Percentiles rank a stretch among this genome's conserved stretches.
Conservation (phyloP, 495 filamentous ascomycete genomes). For the Talaromyces borbonicus region DNA sequence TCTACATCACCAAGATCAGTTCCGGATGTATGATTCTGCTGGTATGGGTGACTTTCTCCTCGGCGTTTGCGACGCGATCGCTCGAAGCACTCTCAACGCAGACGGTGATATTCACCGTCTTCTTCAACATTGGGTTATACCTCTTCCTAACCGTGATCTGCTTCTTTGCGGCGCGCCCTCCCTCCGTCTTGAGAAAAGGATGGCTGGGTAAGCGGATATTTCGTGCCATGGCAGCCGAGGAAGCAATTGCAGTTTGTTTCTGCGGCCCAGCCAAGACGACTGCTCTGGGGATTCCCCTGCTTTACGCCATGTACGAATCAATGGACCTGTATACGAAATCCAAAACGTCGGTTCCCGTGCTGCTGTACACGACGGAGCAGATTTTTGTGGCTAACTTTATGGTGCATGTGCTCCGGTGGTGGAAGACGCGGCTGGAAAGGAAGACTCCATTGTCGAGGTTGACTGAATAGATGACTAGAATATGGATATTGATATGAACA, state of each 20-base stretch:
- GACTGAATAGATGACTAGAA: too few species aligned
- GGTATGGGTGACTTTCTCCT: conserved; percentile 46
- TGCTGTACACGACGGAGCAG: conserved; percentile 48
- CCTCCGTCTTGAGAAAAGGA: conserved; percentile 14
- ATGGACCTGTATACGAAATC: conserved; percentile 39
- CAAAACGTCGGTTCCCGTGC: conserved; percentile 42
- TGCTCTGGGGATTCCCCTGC: conserved; percentile 40
- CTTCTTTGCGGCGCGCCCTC: conserved; percentile 37
- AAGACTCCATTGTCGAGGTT: too few species aligned
- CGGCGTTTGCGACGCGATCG: conserved; percentile 43
- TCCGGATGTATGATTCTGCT: conserved; percentile 38
- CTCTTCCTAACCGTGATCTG: conserved; percentile 39
- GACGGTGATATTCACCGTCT: conserved; percentile 40
- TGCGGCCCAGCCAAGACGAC: conserved; percentile 50
- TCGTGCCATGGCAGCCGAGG: conserved; percentile 31
- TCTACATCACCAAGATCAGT: conserved; percentile 35
- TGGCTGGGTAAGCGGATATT: conserved; percentile 21
- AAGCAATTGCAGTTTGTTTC: conserved; percentile 46
- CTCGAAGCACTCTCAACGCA: conserved; percentile 35
- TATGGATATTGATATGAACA: background rate
- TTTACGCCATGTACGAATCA: conserved; percentile 44
- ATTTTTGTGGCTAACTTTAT: conserved; percentile 46
- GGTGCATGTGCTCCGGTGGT: conserved; percentile 41
- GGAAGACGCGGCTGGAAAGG: conserved; percentile 27
- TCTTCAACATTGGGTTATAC: conserved; percentile 45